Conservation (phyloP, 1,284 basidiomycete species). For the Testicularia cyperi region DNA sequence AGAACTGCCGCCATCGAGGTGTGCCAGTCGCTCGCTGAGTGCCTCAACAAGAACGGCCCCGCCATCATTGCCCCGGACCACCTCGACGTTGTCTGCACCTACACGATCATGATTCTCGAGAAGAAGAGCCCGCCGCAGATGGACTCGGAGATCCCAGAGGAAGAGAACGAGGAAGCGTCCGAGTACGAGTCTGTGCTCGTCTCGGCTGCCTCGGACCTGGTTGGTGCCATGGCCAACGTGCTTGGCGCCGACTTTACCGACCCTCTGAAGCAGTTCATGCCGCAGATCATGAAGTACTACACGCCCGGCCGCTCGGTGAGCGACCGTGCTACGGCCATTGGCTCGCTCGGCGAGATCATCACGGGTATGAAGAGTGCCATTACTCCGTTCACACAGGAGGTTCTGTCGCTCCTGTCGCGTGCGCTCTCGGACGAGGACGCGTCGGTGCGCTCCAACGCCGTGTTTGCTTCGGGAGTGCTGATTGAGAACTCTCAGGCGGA, state of each 20-base stretch:
- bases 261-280: constrained; percentile 82
- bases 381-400: constrained; percentile 75
- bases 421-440: constrained; percentile 82
- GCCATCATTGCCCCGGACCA: constrained; percentile 67
- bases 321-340: constrained; percentile 90
- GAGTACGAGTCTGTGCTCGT: constrained; percentile 97
- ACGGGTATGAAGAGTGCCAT: constrained; percentile 84
- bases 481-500: constrained; percentile 84
- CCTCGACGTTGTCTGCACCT: constrained; percentile 64
- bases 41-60: constrained; percentile 85
- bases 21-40: constrained; percentile 83
- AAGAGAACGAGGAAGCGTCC: constrained; percentile 71
- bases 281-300: constrained; percentile 88
- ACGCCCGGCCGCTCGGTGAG: constrained; percentile 79
- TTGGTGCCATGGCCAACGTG: constrained; percentile 82
- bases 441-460: constrained; percentile 93
- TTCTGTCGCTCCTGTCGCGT: constrained; percentile 56
- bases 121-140: constrained; percentile 74
- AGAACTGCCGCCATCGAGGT: constrained; percentile 84
- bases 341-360: constrained; percentile 92
- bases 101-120: constrained; percentile 69
- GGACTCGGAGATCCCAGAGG: constrained; percentile 85
- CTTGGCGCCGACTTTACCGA: constrained; percentile 83
- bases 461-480: constrained; percentile 88
- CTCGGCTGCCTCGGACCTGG: constrained; percentile 90